phyloP scores from a whole-genome alignment of 306 rosid species.

The Canavalia ensiformis region DNA sequence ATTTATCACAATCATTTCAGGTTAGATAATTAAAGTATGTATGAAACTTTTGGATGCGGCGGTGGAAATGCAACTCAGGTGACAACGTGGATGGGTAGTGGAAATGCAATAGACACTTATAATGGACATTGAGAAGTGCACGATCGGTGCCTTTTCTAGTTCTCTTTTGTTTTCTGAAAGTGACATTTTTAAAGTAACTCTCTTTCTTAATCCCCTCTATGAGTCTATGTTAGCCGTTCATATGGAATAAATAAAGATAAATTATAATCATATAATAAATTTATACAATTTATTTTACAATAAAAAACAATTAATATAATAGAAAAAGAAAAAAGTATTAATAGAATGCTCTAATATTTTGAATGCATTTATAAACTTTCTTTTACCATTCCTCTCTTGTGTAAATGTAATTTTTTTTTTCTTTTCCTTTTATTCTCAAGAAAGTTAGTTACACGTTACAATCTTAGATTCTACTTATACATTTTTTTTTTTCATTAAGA shows the following conservation, averaged over 20 bases:
- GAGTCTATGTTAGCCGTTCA: background rate
- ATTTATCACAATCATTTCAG: too few species aligned
- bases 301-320: too few species aligned
- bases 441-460: background rate
- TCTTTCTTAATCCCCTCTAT: background rate
- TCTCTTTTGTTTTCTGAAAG: constrained; percentile 33
- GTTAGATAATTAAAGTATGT: constrained; percentile 19
- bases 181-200: constrained; percentile 28
- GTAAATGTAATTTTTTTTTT: background rate
- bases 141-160: background rate
- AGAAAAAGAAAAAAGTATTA: background rate
- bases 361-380: constrained; percentile 8
- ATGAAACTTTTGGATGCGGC: constrained; percentile 8
- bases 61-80: constrained; percentile 35
- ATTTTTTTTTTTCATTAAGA: background rate
- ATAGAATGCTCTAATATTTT: background rate
- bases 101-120: constrained; percentile 35
- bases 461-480: background rate
- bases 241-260: background rate
- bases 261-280: too few species aligned
- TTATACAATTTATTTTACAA: too few species aligned
- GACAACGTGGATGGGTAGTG: constrained; percentile 24
- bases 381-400: background rate
- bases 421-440: background rate
- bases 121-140: constrained; percentile 42